Percentiles rank a stretch among this genome's conserved stretches.
Evolutionary conservation across 1,139 yeast genomes (phyloP).

Genomic region (Zygosaccharomyces sapae): DNA sequence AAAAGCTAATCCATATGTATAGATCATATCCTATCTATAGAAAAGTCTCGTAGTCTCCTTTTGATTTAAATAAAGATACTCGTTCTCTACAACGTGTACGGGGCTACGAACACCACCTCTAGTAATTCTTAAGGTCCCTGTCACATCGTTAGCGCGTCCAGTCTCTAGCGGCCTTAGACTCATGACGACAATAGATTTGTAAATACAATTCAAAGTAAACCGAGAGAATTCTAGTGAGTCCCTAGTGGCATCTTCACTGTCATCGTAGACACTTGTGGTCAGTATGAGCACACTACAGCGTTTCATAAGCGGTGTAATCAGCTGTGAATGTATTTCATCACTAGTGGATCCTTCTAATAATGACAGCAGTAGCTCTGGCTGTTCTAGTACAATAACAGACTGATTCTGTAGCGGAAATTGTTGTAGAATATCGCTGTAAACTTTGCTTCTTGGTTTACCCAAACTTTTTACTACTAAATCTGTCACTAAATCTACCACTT

Average conservation of each 20-base stretch:
- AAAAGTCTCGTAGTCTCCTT: slow-evolving; percentile 48
- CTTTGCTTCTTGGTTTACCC: slow-evolving; percentile 32
- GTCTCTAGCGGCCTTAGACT: slow-evolving; percentile 64
- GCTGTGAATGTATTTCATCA: slow-evolving; percentile 26
- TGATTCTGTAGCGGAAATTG: slow-evolving; percentile 16
- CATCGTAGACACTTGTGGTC: slow-evolving; percentile 22
- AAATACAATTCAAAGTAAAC: slow-evolving; percentile 24
- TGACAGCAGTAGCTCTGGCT: slow-evolving; percentile 33
- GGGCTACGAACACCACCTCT: slow-evolving; percentile 43
- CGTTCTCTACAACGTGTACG: slow-evolving; percentile 49
- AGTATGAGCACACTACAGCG: slow-evolving; percentile 29
- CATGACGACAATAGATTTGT: slow-evolving; percentile 35
- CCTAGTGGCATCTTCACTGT: slow-evolving; percentile 13
- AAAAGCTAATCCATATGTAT: slow-evolving; percentile 35
- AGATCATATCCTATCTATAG: slow-evolving; percentile 33
- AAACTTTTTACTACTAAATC: slow-evolving; percentile 28
- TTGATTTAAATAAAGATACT: slow-evolving; percentile 57
- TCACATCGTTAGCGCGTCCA: slow-evolving; percentile 78
- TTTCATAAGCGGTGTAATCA: slow-evolving; percentile 29
- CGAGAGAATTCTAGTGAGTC: slow-evolving; percentile 26
- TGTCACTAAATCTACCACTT: slow-evolving; percentile 25
- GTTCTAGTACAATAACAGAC: slow-evolving; percentile 29
- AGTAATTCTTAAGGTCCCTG: slow-evolving; percentile 62
- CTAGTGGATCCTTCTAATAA: slow-evolving; percentile 27
- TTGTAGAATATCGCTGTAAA: slow-evolving; percentile 20